Base-by-base conservation (phyloP, 2,329 filamentous ascomycete genomes). In the Trichophyton benhamiae region DNA sequence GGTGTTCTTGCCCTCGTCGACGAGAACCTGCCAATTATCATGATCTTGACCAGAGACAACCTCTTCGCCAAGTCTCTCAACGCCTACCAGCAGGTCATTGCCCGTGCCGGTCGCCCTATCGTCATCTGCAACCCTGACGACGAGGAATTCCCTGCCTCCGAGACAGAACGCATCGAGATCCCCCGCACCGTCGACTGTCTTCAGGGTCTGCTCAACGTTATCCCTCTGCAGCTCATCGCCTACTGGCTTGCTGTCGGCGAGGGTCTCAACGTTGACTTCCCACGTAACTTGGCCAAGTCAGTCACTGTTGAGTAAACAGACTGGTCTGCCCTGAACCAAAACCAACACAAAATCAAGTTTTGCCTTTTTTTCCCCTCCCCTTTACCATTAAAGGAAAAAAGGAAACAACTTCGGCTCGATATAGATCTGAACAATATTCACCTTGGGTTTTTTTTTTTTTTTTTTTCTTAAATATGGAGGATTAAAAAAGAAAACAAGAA, bases 31-130 rank as follows among this genome's bases (percentile, higher is more conserved):
- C 94, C 94, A 65, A 99, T 99, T 75, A 96, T 99, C 77, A 99
- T 99, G 94, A 97, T 99, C 72, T 82, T 99, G 64, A 99, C 94
- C 60, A 88, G 94, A 64, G 94, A 99, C 74, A 83, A 91, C 69
- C 87, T 99, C 72, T 99, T 99, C 80, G 88, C 88, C 75, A 99
- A 99, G 81, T 97, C 94, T n/a, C 82, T 99, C 72, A 99, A 99
- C 76, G 94, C 94, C 70, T 99, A 97, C 78, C 94, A 99, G 79
- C 94, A 99, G 82, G 94, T 99, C 72, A 92, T 96, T 81, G 94
- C 94, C 68, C 92, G 94, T 75, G 85, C 87, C 71, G 94, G 94
- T 72, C 92, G 94, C 76, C 94, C 94, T 65, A 99, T 99, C 74
- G 92, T 99, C 71, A 97, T 99, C 74, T 99, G 94, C 87, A 97